These are phyloP conservation scores for Rhynchospora tenuis DNA, from an alignment of 176 grass and related monocot genomes.

Conservation along the genomic window DNA sequence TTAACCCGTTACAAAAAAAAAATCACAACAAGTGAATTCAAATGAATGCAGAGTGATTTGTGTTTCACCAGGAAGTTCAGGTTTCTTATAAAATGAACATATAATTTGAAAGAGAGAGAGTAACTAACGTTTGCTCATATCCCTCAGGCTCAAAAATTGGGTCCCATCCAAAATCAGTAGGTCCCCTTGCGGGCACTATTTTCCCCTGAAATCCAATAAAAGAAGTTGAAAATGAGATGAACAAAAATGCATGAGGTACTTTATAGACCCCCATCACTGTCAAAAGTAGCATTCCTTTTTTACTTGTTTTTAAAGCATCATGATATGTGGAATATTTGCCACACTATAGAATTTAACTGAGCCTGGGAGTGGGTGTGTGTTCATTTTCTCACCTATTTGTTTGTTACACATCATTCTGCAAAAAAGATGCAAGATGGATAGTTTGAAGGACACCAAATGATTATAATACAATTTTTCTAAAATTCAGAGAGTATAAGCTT, in stretches of 20 bases:
- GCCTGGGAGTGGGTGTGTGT: no score
- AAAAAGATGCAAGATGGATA: not conserved
- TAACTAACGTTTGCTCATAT: slow-evolving; percentile 75
- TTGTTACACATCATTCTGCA: not conserved
- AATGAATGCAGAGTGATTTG: no score
- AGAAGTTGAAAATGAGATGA: slow-evolving; percentile 6
- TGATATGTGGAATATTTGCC: not conserved
- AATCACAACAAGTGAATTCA: no score
- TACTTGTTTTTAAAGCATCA: not conserved
- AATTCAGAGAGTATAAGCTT: not conserved
- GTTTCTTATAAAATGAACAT: no score
- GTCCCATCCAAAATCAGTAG: slow-evolving; percentile 96
- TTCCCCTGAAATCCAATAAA: slow-evolving; percentile 47
- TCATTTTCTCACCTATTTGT: no score
- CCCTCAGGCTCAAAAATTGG: slow-evolving; percentile 88
- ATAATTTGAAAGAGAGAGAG: not conserved
- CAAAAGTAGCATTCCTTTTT: not conserved
- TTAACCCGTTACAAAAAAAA: no score
- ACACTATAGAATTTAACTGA: no score
- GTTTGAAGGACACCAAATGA: not conserved
- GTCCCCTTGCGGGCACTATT: slow-evolving; percentile 73
- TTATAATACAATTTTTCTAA: not conserved
- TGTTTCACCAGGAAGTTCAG: no score
- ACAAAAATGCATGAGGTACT: not conserved
- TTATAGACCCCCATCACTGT: not conserved